Percentiles rank a stretch among this genome's conserved stretches.
phyloP scores from a whole-genome alignment of 2,329 filamentous ascomycete genomes.

The Aspergillus ochraceoroseus region DNA sequence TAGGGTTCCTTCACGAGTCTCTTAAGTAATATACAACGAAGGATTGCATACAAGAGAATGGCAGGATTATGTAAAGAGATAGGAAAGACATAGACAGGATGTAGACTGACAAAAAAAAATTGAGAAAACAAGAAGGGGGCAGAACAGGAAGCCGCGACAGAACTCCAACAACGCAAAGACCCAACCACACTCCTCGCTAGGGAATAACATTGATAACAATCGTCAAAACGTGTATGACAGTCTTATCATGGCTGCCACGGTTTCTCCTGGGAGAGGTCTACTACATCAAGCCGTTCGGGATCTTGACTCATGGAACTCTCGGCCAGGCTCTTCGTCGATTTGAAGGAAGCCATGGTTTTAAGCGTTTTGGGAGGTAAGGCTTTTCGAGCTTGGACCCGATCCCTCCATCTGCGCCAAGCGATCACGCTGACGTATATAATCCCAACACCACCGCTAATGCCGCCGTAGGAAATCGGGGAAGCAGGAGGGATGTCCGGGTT shows the following conservation, averaged over 20 bases:
- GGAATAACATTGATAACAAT: slow-evolving; percentile 9
- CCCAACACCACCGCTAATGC: slow-evolving; percentile 48
- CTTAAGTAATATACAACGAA: neutral
- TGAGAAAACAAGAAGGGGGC: too few relatives aligned
- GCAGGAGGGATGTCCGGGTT: slow-evolving; percentile 28
- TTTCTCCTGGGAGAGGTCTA: slow-evolving; percentile 7
- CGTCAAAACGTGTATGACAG: slow-evolving; percentile 11
- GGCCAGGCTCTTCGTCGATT: too few relatives aligned
- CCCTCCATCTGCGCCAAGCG: slow-evolving; percentile 6
- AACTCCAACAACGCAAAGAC: slow-evolving; percentile 11
- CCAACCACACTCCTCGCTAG: slow-evolving; percentile 8
- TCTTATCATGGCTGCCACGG: slow-evolving; percentile 9
- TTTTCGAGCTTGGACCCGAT: neutral
- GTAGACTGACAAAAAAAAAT: too few relatives aligned
- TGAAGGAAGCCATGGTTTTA: neutral
- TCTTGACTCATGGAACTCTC: slow-evolving; percentile 4
- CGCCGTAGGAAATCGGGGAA: slow-evolving; percentile 46
- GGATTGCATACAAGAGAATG: neutral
- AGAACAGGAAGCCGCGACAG: neutral
- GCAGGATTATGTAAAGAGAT: neutral
- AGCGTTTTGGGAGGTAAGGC: neutral
- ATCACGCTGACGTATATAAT: slow-evolving; percentile 36
- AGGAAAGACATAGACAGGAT: neutral
- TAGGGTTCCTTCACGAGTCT: neutral
- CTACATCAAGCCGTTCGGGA: neutral